Evolutionary conservation across 495 filamentous ascomycete species (phyloP), one percentile per base, ranked within the genome.

Genomic region (Darksidea phi): DNA sequence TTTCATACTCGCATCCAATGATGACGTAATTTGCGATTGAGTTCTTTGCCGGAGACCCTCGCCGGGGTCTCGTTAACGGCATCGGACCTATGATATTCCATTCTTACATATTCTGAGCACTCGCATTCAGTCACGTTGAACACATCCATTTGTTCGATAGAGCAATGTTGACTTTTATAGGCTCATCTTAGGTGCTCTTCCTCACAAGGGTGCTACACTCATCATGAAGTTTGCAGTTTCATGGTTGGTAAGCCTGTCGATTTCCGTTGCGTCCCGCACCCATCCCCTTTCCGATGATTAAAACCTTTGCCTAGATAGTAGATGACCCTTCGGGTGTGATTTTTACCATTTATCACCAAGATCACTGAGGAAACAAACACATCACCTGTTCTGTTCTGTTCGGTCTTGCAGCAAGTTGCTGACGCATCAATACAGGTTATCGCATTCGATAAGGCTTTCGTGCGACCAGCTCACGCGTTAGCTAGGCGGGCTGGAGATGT

Each of bases 21-120:
- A 95, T 93, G 90, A 82, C 74, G 88, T 94, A 96, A 96, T 96
- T 96, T 96, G 91, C 91, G 91, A 91, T 91, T 91, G 90, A 96
- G 86, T 77, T 76, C 72, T 76, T 58, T 73, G 74, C 76, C 86
- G 85, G 90, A 88, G 77, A 75, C 87, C 82, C 88, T 86, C 85
- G 90, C 91, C 89, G 82, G 89, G 81, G 86, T 79, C 25, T 78
- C 88, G 83, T 77, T 85, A 86, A 88, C 86, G 86, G 82, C 71
- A 64, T 75, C 79, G 78, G 72, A 66, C 71, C 82, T 67, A 79
- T 94, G 91, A 96, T 87, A 94, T 84, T 87, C 78, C 81, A 83
- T 90, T 91, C 90, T 95, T 94, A 95, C 89, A 94, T 93, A 93
- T 94, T 88, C 90, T 95, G 90, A 95, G 51, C 55, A 6, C 52